phyloP scores from a whole-genome alignment of 768 basidiomycete species.

The Tylopilus intermedius region DNA sequence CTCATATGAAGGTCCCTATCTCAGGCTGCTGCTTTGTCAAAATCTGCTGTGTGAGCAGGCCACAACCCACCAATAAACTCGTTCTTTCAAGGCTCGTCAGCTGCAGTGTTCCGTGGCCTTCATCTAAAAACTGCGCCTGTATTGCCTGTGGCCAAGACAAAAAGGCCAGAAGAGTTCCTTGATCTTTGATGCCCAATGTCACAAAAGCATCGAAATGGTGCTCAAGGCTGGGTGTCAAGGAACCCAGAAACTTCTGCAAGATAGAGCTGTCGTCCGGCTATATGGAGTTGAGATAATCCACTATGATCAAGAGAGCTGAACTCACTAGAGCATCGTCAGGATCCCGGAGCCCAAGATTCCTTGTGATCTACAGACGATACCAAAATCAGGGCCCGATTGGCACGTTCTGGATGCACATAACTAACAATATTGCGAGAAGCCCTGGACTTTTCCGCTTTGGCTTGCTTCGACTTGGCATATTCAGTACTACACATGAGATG shows the following conservation, averaged over 20 bases:
- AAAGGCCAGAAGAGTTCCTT: conserved; percentile 19
- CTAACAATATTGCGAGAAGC: background rate
- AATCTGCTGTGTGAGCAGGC: conserved; percentile 1
- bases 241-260: conserved; percentile 17
- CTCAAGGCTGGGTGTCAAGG: conserved; percentile 21
- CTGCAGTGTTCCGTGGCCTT: conserved; percentile 4
- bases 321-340: background rate
- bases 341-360: too few relatives aligned
- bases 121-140: conserved; percentile 18
- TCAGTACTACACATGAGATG: background rate
- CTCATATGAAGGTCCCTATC: background rate
- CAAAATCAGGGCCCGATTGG: background rate
- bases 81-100: conserved; percentile 22
- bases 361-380: background rate
- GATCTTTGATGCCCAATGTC: conserved; percentile 21
- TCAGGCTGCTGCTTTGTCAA: background rate
- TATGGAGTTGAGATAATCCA: background rate
- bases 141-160: conserved; percentile 18
- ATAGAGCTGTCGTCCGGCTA: background rate
- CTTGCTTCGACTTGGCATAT: background rate
- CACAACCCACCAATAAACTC: conserved; percentile 12
- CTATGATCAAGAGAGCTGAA: background rate
- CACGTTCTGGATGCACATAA: background rate
- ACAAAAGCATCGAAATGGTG: conserved; percentile 15
- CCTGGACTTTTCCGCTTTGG: background rate